Evolutionary conservation across 1,139 yeast genomes (phyloP).

Genomic region (Saccharomyces hybrid): DNA sequence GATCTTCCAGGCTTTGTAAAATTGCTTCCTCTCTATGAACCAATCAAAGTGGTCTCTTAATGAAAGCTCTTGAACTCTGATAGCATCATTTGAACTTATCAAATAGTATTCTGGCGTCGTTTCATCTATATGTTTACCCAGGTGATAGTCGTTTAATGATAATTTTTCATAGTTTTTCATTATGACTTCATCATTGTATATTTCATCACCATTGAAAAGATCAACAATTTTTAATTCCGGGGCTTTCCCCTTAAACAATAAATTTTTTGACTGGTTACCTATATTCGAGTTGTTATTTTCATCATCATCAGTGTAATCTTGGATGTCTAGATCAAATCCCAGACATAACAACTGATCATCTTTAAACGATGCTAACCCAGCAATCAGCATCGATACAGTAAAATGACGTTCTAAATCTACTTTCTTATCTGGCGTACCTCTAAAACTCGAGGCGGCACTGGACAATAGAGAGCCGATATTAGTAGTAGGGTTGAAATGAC

Average conservation of each 20-base stretch:
- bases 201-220: conserved; percentile 59
- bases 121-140: conserved; percentile 43
- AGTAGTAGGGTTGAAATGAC: conserved; percentile 5
- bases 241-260: conserved; percentile 28
- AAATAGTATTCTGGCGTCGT: conserved; percentile 47
- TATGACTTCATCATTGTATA: conserved; percentile 77
- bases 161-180: conserved; percentile 50
- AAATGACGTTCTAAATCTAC: conserved; percentile 43
- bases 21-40: conserved; percentile 51
- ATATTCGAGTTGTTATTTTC: conserved; percentile 17
- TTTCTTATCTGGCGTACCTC: conserved; percentile 48
- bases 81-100: conserved; percentile 76
- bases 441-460: conserved; percentile 63
- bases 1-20: conserved; percentile 69
- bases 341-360: conserved; percentile 59
- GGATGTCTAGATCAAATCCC: conserved; percentile 34
- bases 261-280: conserved; percentile 11
- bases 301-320: background rate
- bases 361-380: conserved; percentile 71
- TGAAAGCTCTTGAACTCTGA: conserved; percentile 63
- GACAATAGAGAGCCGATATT: conserved; percentile 39
- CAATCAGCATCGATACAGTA: conserved; percentile 47
- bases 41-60: conserved; percentile 64
- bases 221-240: conserved; percentile 74
- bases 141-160: conserved; percentile 73